Evolutionary conservation across 2,329 filamentous ascomycete genomes (phyloP).

Genomic region (Aspergillus novofumigatus): DNA sequence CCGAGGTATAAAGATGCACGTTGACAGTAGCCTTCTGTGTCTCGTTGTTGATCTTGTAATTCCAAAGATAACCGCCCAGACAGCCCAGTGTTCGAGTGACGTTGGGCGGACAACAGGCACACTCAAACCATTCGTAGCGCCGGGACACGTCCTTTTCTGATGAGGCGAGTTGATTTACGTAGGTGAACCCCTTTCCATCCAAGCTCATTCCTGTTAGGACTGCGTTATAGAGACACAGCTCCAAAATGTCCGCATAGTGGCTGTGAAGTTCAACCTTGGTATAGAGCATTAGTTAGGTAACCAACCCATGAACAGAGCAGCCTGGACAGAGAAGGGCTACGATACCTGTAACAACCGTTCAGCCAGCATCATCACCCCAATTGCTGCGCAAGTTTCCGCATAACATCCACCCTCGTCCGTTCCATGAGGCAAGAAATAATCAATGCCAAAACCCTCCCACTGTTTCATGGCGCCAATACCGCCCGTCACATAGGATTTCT

Average conservation of each 20-base stretch:
- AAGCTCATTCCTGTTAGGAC: constrained; percentile 56
- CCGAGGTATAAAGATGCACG: constrained; percentile 55
- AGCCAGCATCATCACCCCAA: constrained; percentile 59
- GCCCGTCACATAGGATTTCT: constrained; percentile 61
- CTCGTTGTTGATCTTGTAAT: constrained; percentile 49
- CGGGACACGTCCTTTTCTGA: constrained; percentile 48
- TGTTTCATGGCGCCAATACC: constrained; percentile 56
- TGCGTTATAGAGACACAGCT: constrained; percentile 58
- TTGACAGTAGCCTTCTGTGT: constrained; percentile 39
- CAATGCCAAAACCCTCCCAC: constrained; percentile 58
- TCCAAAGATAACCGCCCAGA: constrained; percentile 35
- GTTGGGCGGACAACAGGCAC: constrained; percentile 60
- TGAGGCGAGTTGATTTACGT: constrained; percentile 58
- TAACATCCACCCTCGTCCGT: constrained; percentile 61
- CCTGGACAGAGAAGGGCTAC: not conserved
- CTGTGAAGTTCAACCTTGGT: constrained; percentile 49
- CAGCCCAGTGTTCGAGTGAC: constrained; percentile 53
- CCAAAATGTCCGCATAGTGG: constrained; percentile 56
- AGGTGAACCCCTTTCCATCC: constrained; percentile 56
- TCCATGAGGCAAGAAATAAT: constrained; percentile 56
- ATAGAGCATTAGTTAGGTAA: not conserved
- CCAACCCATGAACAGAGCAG: not conserved
- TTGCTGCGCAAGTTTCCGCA: constrained; percentile 58
- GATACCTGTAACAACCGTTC: constrained; percentile 41
- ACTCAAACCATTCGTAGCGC: constrained; percentile 56